These are phyloP conservation scores for Baorangia bicolor DNA, from an alignment of 768 basidiomycete species.

Conservation along the genomic window DNA sequence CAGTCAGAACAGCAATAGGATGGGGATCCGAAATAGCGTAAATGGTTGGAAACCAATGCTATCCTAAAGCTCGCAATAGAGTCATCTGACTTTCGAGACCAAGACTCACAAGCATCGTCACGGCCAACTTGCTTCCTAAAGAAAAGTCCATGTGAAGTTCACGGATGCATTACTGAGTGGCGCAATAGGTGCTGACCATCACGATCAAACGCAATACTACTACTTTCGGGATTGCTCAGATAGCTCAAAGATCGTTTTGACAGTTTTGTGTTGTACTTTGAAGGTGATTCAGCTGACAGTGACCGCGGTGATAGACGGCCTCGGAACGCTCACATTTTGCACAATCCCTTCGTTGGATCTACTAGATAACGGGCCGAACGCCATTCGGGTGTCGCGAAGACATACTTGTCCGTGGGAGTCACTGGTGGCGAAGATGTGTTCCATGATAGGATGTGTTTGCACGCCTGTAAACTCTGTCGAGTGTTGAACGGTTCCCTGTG, in stretches of 20 bases:
- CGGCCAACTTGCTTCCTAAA: slow-evolving; percentile 60
- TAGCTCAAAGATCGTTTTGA: slow-evolving; percentile 39
- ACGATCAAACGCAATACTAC: slow-evolving; percentile 66
- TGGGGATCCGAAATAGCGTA: slow-evolving; percentile 65
- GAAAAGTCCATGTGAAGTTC: background rate
- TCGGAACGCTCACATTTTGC: slow-evolving; percentile 27
- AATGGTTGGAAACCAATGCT: slow-evolving; percentile 73
- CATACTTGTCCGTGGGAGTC: slow-evolving; percentile 58
- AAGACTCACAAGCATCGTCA: slow-evolving; percentile 61
- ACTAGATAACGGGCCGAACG: slow-evolving; percentile 54
- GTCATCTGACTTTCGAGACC: background rate
- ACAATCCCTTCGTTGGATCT: slow-evolving; percentile 55
- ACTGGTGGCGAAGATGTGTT: slow-evolving; percentile 67
- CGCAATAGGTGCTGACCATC: slow-evolving; percentile 46
- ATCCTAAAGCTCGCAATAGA: slow-evolving; percentile 2
- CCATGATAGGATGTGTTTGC: slow-evolving; percentile 65
- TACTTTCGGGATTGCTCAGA: slow-evolving; percentile 62
- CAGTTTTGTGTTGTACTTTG: slow-evolving; percentile 46
- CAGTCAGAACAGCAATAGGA: slow-evolving; percentile 70
- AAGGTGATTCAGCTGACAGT: slow-evolving; percentile 32
- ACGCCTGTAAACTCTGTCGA: slow-evolving; percentile 59
- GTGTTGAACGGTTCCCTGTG: slow-evolving; percentile 54
- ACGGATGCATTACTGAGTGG: slow-evolving; percentile 3
- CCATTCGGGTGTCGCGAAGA: slow-evolving; percentile 72
- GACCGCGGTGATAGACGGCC: slow-evolving; percentile 4